A percentile compares a stretch with the other conserved stretches of the same genome.
phyloP scores from a whole-genome alignment of 2,329 filamentous ascomycete species.

The Didymella glomerata region DNA sequence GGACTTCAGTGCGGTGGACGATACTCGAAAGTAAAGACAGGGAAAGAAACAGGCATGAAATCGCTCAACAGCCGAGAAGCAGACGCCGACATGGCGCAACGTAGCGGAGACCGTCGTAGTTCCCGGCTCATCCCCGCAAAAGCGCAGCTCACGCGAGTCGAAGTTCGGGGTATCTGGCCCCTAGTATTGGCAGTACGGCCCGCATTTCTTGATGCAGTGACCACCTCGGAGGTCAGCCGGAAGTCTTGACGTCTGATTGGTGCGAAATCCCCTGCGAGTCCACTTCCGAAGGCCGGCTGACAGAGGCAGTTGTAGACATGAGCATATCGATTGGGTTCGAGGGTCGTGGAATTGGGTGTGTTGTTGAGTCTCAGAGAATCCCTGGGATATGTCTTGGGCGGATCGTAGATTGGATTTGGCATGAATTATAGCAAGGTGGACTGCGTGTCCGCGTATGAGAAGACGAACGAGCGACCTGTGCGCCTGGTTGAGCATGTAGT shows the following conservation, averaged over 20 bases:
- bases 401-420: background rate
- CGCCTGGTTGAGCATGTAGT: background rate
- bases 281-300: background rate
- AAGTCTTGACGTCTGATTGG: constrained; percentile 18
- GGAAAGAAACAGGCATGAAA: background rate
- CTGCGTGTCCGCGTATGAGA: background rate
- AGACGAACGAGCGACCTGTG: background rate
- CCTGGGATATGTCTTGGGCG: background rate
- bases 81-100: constrained; percentile 21
- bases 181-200: constrained; percentile 32
- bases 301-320: background rate
- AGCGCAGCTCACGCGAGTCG: constrained; percentile 12
- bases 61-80: constrained; percentile 20
- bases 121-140: constrained; percentile 8
- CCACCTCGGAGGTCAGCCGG: constrained; percentile 16
- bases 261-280: constrained; percentile 11
- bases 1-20: background rate
- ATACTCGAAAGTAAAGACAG: background rate
- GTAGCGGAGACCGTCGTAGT: constrained; percentile 2
- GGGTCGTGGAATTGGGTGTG: background rate
- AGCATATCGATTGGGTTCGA: background rate
- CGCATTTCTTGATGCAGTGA: constrained; percentile 26
- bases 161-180: constrained; percentile 24
- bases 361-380: background rate
- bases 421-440: background rate